Percentiles rank a stretch among this genome's conserved stretches.
Conservation (phyloP, 2,329 filamentous ascomycete species). For the Macrophomina pseudophaseolina region DNA sequence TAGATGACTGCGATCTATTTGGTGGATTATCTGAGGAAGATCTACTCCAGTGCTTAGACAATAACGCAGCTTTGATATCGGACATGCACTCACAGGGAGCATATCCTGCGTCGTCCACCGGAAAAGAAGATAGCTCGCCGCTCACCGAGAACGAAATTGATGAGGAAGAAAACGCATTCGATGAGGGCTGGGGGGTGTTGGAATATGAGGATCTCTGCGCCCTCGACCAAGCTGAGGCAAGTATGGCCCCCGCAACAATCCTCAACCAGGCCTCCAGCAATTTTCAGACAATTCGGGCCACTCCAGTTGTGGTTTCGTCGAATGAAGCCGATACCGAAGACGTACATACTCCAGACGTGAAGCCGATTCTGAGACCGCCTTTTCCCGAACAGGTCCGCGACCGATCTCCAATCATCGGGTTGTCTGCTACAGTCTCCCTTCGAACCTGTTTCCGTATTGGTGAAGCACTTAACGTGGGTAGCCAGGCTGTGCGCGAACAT, state of each 20-base stretch:
- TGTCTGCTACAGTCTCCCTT: constrained; percentile 54
- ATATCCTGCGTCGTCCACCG: too few species aligned
- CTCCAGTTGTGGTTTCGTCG: background rate
- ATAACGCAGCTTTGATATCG: too few species aligned
- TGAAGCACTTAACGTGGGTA: constrained; percentile 61
- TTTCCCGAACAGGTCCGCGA: constrained; percentile 59
- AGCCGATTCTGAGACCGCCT: constrained; percentile 56
- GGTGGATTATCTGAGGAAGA: too few species aligned
- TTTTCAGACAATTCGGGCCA: background rate
- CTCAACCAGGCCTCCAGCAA: constrained; percentile 14
- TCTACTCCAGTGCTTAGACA: too few species aligned
- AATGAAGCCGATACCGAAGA: background rate
- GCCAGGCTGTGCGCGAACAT: constrained; percentile 52
- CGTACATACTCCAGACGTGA: constrained; percentile 26
- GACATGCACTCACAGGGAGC: too few species aligned
- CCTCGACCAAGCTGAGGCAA: constrained; percentile 1
- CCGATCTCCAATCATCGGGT: constrained; percentile 59
- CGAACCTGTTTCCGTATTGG: constrained; percentile 69
- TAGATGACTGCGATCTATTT: too few species aligned
- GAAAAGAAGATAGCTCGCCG: too few species aligned
- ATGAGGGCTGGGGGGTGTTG: background rate
- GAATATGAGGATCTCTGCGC: background rate
- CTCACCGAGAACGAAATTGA: background rate
- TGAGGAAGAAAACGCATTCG: background rate
- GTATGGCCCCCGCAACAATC: background rate